Conservation (phyloP, 2,329 filamentous ascomycete species). For the Mycosphaerelloides madeirae region DNA sequence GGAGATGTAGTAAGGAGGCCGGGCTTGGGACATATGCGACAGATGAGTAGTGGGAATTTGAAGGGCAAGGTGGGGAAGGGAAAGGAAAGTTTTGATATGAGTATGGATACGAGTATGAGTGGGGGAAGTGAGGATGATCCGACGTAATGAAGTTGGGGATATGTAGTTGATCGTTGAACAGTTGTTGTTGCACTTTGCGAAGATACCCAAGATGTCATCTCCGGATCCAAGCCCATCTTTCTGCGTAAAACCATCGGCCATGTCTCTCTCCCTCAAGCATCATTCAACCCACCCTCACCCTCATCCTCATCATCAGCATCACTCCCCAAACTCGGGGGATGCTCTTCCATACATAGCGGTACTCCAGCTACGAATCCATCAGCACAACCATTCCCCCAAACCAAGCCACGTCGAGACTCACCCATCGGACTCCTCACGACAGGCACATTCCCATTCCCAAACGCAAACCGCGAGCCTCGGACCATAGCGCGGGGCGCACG, state of each 20-base stretch:
- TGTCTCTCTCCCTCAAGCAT: too few relatives aligned
- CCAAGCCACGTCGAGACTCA: neutral
- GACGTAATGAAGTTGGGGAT: neutral
- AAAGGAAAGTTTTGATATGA: too few relatives aligned
- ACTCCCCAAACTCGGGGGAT: slow-evolving; percentile 9
- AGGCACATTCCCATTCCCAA: too few relatives aligned
- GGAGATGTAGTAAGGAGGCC: neutral
- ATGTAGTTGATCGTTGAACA: neutral
- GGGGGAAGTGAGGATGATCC: neutral
- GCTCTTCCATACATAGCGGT: slow-evolving; percentile 8
- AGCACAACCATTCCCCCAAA: neutral
- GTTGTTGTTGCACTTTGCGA: too few relatives aligned
- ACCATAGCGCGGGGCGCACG: too few relatives aligned
- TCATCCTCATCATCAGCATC: slow-evolving; percentile 18
- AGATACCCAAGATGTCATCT: too few relatives aligned
- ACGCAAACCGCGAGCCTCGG: too few relatives aligned
- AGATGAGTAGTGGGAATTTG: neutral
- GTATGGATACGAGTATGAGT: neutral
- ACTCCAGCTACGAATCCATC: neutral
- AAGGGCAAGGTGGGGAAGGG: neutral
- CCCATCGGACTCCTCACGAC: too few relatives aligned
- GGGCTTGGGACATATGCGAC: neutral
- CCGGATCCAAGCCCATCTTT: too few relatives aligned
- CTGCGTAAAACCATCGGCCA: too few relatives aligned
- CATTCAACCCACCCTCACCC: neutral